Conservation (phyloP, 768 basidiomycete genomes). For the Russula emetica region DNA sequence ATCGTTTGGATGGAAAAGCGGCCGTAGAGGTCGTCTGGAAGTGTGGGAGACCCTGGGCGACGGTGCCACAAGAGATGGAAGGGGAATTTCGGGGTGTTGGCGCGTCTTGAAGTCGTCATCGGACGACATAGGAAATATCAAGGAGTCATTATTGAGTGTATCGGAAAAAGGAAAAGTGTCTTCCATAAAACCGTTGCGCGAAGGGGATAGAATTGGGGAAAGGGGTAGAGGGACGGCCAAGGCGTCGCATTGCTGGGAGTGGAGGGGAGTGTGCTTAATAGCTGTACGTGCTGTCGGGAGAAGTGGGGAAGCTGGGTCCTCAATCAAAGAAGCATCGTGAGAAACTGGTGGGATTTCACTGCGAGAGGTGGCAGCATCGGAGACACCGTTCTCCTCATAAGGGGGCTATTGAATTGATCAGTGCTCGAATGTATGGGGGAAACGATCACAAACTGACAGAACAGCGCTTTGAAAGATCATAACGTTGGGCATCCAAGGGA, state of each 20-base stretch:
- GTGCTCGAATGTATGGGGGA: background rate
- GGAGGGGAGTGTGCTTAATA: slow-evolving; percentile 1
- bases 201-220: slow-evolving; percentile 1
- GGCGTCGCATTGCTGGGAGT: slow-evolving; percentile 9
- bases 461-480: slow-evolving; percentile 7
- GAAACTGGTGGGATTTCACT: background rate
- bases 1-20: slow-evolving; percentile 8
- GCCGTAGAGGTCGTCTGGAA: background rate
- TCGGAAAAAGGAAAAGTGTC: background rate
- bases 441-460: slow-evolving; percentile 11
- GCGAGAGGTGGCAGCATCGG: background rate
- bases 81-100: background rate
- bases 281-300: background rate
- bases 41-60: background rate
- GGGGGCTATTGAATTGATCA: slow-evolving; percentile 9
- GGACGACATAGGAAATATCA: background rate
- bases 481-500: slow-evolving; percentile 20
- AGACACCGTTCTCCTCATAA: slow-evolving; percentile 1
- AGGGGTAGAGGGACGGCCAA: slow-evolving; percentile 6
- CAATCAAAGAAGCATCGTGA: slow-evolving; percentile 6
- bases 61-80: background rate
- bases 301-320: slow-evolving; percentile 3
- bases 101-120: background rate
- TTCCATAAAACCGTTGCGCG: background rate
- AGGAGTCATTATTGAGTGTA: background rate